Evolutionary conservation across 352 stramenopile genomes (phyloP).

Genomic region (Phytophthora kernoviae): DNA sequence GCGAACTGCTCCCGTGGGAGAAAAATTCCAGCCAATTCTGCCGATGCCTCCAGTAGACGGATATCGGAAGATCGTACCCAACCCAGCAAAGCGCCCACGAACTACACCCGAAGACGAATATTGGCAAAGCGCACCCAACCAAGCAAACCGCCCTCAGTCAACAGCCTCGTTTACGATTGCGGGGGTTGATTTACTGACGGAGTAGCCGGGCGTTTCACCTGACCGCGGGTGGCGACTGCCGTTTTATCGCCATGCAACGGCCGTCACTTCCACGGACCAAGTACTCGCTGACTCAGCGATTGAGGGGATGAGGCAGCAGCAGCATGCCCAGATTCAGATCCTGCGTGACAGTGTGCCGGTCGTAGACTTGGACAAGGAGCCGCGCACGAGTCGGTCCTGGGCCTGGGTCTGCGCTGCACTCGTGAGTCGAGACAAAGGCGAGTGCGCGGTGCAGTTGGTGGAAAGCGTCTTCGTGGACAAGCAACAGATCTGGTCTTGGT

Average conservation of each 20-base stretch:
- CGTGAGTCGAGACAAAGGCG: slow-evolving; percentile 60
- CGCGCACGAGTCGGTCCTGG: slow-evolving; percentile 58
- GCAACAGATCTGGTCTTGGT: slow-evolving; percentile 84
- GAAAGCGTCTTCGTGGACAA: slow-evolving; percentile 80
- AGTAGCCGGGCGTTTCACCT: too few relatives aligned
- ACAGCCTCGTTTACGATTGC: too few relatives aligned
- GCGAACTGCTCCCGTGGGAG: too few relatives aligned
- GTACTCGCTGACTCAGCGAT: background rate
- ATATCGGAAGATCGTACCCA: too few relatives aligned
- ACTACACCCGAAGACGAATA: too few relatives aligned
- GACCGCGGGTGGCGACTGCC: background rate
- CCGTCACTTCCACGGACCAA: slow-evolving; percentile 9
- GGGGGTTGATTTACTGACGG: too few relatives aligned
- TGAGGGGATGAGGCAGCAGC: slow-evolving; percentile 20
- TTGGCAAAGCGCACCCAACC: too few relatives aligned
- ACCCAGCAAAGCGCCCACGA: too few relatives aligned
- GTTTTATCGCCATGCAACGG: slow-evolving; percentile 19
- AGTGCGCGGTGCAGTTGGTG: slow-evolving; percentile 58
- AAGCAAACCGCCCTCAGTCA: too few relatives aligned
- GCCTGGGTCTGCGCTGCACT: slow-evolving; percentile 73
- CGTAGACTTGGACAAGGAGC: slow-evolving; percentile 52
- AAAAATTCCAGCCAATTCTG: too few relatives aligned
- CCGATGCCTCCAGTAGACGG: too few relatives aligned
- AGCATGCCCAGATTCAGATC: slow-evolving; percentile 41
- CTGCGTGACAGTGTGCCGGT: slow-evolving; percentile 57